These are phyloP conservation scores for Magnusiomyces fungicola DNA, from an alignment of 1,139 yeast genomes.

Conservation along the genomic window DNA sequence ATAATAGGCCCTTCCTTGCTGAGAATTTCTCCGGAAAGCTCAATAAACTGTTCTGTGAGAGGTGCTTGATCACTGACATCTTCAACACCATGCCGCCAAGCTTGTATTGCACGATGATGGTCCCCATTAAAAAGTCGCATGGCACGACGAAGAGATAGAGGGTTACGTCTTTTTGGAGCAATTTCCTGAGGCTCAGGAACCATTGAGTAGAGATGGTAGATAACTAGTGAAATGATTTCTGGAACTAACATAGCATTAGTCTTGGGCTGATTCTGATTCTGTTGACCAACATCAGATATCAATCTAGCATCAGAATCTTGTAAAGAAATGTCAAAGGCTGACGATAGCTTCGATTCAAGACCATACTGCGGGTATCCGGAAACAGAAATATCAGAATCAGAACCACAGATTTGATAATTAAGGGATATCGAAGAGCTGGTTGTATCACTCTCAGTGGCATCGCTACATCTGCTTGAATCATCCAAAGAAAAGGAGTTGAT, in stretches of 20 bases:
- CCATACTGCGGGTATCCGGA: too few relatives aligned
- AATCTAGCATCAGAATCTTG: too few relatives aligned
- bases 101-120: constrained; percentile 41
- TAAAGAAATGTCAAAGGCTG: too few relatives aligned
- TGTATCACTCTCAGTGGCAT: too few relatives aligned
- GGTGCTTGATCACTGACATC: neutral
- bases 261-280: too few relatives aligned
- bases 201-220: constrained; percentile 48
- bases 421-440: too few relatives aligned
- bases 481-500: too few relatives aligned
- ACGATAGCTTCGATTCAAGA: too few relatives aligned
- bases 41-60: neutral
- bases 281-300: too few relatives aligned
- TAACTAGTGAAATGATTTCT: constrained; percentile 59
- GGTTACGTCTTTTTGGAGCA: constrained; percentile 54
- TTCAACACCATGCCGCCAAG: constrained; percentile 36
- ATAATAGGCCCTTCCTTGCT: constrained; percentile 3
- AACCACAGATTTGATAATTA: too few relatives aligned
- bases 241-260: constrained; percentile 40
- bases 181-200: constrained; percentile 51
- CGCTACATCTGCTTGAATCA: too few relatives aligned
- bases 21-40: neutral
- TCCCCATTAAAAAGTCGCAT: constrained; percentile 47
- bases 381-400: too few relatives aligned
- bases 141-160: constrained; percentile 60